Evolutionary conservation across 106 monocot genomes (phyloP), one percentile per base, ranked within the genome.

Genomic region (Chionographis japonica): DNA sequence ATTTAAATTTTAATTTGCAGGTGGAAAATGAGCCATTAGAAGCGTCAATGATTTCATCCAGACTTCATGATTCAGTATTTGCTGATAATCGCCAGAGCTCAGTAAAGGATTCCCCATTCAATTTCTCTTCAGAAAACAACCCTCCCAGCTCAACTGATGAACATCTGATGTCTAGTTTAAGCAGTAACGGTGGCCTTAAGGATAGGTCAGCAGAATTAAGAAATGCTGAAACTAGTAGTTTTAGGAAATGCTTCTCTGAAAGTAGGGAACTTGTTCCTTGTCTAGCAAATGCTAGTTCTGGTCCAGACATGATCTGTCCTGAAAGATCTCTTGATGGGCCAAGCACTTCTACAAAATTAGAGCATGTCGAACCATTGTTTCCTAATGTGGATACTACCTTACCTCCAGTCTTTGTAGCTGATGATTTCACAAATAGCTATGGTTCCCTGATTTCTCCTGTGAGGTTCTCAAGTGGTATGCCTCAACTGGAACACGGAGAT

Each of bases 301-400:
- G 63, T 64, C 37, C 43, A 11, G 56, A 52, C 14, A 36, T 36
- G 18, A 58, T 51, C 8, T 16, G 27, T 49, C 38, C 68, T 52
- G 62, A 66, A 65, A 66, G 68, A 9, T 58, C 0, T 69, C 71
- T 11, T 58, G 67, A 82, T 70, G 73, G 72, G 43, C 60, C 66
- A 54, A 80, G 75, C 58, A 75, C 76, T 63, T 85, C 85, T n/a
- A 62, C 57, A 53, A 75, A 75, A 69, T 43, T 56, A 37, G 55
- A 67, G 4, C 9, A 67, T 62, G 50, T 64, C 14, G 78, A 59
- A 54, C 66, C 74, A 58, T 46, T 61, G 15, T 53, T 65, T 15
- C 59, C 36, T 2, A 39, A 39, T 65, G 36, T 6, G 13, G 55
- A 66, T 56, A 35, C 49, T 54, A 52, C 11, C 38, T 61, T 60